These are phyloP conservation scores for Nitzschia putrida DNA, from an alignment of 108 stramenopile genomes.

Conservation along the genomic window DNA sequence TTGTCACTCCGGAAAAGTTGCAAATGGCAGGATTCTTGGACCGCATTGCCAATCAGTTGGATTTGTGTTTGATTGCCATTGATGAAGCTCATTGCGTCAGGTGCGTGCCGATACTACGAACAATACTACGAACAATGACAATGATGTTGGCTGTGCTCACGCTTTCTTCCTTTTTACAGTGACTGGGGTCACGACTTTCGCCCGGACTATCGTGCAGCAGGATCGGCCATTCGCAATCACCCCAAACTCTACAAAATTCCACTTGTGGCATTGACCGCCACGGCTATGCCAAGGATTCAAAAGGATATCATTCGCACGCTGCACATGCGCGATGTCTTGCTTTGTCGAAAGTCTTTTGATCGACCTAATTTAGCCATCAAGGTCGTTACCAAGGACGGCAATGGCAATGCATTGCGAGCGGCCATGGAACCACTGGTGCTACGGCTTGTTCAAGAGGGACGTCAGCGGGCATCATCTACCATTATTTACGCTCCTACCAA, in stretches of 20 bases:
- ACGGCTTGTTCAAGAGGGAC: slow-evolving; percentile 9
- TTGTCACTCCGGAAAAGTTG: slow-evolving; percentile 92
- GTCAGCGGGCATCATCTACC: slow-evolving; percentile 34
- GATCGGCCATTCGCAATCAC: slow-evolving; percentile 51
- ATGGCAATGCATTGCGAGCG: slow-evolving; percentile 39
- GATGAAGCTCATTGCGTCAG: slow-evolving; percentile 95
- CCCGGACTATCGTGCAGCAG: slow-evolving; percentile 73
- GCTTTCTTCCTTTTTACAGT: neutral
- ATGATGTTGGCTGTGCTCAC: too few relatives aligned
- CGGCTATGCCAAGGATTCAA: slow-evolving; percentile 88
- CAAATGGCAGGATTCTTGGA: slow-evolving; percentile 47
- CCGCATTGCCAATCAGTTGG: slow-evolving; percentile 32
- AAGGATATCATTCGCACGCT: slow-evolving; percentile 67
- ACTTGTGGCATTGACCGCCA: slow-evolving; percentile 91
- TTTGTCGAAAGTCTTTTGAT: slow-evolving; percentile 79
- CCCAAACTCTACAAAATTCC: slow-evolving; percentile 54
- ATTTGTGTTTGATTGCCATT: slow-evolving; percentile 78
- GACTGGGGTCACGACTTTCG: slow-evolving; percentile 97
- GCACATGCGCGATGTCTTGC: slow-evolving; percentile 48
- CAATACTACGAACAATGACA: too few relatives aligned
- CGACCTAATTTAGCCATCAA: slow-evolving; percentile 85
- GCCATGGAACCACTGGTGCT: slow-evolving; percentile 44
- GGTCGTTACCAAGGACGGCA: slow-evolving; percentile 55
- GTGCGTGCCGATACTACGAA: neutral
- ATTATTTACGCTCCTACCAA: slow-evolving; percentile 82